A percentile compares a stretch with the other conserved stretches of the same genome.
Conservation (phyloP, 2,329 filamentous ascomycete genomes). For the Trichoderma breve region DNA sequence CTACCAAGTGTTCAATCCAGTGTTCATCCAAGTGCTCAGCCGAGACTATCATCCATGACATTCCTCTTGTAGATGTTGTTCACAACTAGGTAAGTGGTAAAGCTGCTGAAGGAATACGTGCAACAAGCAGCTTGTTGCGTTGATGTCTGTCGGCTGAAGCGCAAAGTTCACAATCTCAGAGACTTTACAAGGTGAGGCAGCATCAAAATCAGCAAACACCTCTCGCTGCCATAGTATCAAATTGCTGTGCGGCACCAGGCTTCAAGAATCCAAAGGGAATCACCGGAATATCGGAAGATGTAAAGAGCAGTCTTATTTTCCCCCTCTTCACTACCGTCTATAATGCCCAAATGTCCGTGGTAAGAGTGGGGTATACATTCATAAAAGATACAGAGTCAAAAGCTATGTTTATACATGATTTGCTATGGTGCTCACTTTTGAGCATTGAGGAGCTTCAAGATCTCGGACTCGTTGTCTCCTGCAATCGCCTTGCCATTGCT, state of each 20-base stretch:
- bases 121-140: too few relatives aligned
- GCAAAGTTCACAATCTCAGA: not conserved
- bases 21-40: too few relatives aligned
- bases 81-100: not conserved
- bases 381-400: slow-evolving; percentile 3
- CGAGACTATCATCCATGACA: not conserved
- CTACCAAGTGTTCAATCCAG: not conserved
- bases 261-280: not conserved
- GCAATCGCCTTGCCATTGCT: slow-evolving; percentile 78
- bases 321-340: slow-evolving; percentile 15
- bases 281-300: not conserved
- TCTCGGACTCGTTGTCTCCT: slow-evolving; percentile 83
- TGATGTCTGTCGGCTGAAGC: not conserved
- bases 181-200: not conserved
- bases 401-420: slow-evolving; percentile 22
- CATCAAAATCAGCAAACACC: not conserved
- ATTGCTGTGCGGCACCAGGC: not conserved
- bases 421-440: slow-evolving; percentile 36
- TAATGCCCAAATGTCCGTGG: slow-evolving; percentile 3
- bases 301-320: not conserved
- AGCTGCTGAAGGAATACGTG: not conserved
- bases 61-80: not conserved
- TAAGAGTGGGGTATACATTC: slow-evolving; percentile 20
- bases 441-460: slow-evolving; percentile 73
- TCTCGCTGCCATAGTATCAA: too few relatives aligned